Percentiles rank a stretch among this genome's conserved stretches.
These are phyloP conservation scores for Plectranthus barbatus DNA, from an alignment of 257 asterid species.

Conservation along the genomic window DNA sequence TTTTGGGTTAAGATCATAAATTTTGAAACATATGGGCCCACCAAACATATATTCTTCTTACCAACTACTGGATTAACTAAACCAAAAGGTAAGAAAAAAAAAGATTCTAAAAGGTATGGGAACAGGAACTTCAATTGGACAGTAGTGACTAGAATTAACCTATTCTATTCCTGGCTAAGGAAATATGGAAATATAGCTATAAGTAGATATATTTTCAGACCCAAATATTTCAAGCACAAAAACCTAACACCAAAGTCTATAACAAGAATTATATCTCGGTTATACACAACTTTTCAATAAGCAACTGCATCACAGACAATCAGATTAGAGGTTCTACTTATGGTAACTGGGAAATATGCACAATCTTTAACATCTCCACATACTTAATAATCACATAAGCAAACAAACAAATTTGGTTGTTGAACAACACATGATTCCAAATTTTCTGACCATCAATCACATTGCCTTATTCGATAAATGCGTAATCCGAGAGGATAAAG, in stretches of 20 bases:
- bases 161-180: neutral
- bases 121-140: neutral
- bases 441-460: neutral
- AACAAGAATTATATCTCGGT: neutral
- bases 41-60: neutral
- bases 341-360: too few relatives aligned
- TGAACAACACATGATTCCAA: neutral
- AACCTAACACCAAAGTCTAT: neutral
- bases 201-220: neutral
- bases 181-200: neutral
- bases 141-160: neutral
- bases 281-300: neutral
- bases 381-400: neutral
- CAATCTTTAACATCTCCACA: neutral
- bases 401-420: neutral
- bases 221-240: neutral
- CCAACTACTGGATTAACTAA: neutral
- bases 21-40: neutral
- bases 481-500: neutral
- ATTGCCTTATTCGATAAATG: neutral
- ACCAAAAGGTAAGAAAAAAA: neutral
- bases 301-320: too few relatives aligned
- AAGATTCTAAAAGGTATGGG: neutral
- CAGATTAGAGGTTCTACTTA: neutral
- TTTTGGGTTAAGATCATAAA: neutral